Evolutionary conservation across 495 filamentous ascomycete genomes (phyloP), one percentile per base, ranked within the genome.

Genomic region (Staphylotrichum tortipilum): DNA sequence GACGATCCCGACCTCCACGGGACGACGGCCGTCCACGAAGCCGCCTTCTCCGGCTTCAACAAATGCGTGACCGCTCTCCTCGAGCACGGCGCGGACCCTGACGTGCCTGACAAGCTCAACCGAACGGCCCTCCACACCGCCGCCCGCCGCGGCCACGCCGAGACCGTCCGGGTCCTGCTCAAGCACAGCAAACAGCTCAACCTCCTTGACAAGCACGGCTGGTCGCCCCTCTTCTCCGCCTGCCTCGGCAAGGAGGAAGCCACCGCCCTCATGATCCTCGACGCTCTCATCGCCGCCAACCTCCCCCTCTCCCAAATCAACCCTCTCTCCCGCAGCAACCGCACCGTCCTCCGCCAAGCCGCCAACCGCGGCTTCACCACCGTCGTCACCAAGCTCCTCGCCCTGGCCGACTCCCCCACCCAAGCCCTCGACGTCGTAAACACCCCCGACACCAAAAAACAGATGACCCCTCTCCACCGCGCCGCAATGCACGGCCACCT

Each of bases 81-180:
- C 5, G 42, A 56, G 11, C 17, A 53, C 12, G 65, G 59, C 11
- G 66, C 66, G 1, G 47, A 65, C 19, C 49, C 58, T 24, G 66
- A 78, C 53, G 63, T 71, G 0, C 50, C 64, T 2, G 74, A 81
- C 53, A 59, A 64, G 28, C 49, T 74, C 38, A 71, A 69, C 47
- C 75, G 78, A 53, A 75, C 72, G 0, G 65, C 71, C 6, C 58
- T 83, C 35, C 78, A 81, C 65, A 56, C 77, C 41, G 78, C 79
- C 1, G 72, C 70, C 5, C 60, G 65, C n/a, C 66, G 74, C 59
- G 71, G 70, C 10, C 57, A 66, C 12, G 44, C 7, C 4, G 71
- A 76, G 37, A 68, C 74, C 15, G 70, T 80, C 14, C 55, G 65
- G 37, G 41, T 77, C 30, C 59, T 83, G 4, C 45, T 82, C 14